A percentile compares a stretch with the other conserved stretches of the same genome.
Evolutionary conservation across 805 yeast species (phyloP).

Genomic region (Wickerhamomyces alni): DNA sequence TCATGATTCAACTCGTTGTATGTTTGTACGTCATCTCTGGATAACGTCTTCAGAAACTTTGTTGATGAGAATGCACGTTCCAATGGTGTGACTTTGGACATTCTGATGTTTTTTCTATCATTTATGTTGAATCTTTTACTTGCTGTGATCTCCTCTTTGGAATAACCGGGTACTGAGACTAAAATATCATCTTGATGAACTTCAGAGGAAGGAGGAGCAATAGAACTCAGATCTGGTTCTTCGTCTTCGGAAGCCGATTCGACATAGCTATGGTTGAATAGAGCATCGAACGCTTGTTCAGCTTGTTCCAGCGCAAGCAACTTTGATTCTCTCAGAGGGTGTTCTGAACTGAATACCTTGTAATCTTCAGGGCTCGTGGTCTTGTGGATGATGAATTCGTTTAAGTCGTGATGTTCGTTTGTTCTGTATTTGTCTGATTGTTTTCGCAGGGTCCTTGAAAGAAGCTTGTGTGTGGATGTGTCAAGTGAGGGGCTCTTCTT

Average conservation of each 20-base stretch:
- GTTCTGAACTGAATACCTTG: constrained; percentile 15
- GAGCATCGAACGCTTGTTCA: constrained; percentile 20
- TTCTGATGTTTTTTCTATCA: constrained; percentile 20
- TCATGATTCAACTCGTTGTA: constrained; percentile 16
- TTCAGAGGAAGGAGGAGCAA: constrained; percentile 11
- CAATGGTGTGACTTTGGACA: constrained; percentile 16
- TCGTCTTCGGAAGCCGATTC: constrained; percentile 24
- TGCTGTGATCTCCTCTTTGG: constrained; percentile 21
- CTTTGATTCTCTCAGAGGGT: constrained; percentile 20
- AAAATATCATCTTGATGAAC: constrained; percentile 19
- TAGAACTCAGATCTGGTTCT: constrained; percentile 19
- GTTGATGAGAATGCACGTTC: constrained; percentile 18
- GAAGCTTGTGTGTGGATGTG: constrained; percentile 15
- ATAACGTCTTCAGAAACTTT: constrained; percentile 12
- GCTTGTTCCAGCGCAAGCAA: constrained; percentile 19
- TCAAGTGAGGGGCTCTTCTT: constrained; percentile 10
- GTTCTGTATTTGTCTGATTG: constrained; percentile 20
- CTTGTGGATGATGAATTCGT: constrained; percentile 22
- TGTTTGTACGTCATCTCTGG: constrained; percentile 11
- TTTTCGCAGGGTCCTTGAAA: constrained; percentile 21
- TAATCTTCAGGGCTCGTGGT: constrained; percentile 22
- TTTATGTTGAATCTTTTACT: constrained; percentile 17
- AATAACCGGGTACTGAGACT: constrained; percentile 22
- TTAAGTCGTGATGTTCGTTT: constrained; percentile 3
- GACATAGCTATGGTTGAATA: constrained; percentile 12